Evolutionary conservation across 345 rosid species (phyloP), one percentile per base, ranked within the genome.

Genomic region (Hypericum androsaemum): DNA sequence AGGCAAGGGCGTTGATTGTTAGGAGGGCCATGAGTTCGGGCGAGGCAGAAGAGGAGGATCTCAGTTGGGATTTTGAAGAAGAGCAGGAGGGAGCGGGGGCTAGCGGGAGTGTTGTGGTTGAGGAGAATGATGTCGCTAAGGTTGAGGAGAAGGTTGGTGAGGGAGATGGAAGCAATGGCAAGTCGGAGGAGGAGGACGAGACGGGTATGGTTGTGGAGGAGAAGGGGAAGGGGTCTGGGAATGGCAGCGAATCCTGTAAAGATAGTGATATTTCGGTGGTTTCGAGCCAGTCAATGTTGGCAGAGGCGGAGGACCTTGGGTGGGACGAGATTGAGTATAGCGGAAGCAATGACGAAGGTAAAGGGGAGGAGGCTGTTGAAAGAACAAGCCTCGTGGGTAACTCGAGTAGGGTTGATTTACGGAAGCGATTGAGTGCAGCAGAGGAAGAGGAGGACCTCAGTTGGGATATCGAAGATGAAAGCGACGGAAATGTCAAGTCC

Each of bases 401-500:
- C 32, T 22, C 32, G 32, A 70, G 71, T 63, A 68, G 67, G 52
- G 69, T 66, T 42, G 80, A 77, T 67, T 58, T 80, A 71, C 75
- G 43, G 0, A 81, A 69, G 70, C 73, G 66, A 61, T 62, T 80
- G 41, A 69, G 70, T 64, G 61, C 68, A 39, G 71, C 68, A 0
- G 82, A 71, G 12, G 90, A 86, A 66, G 90, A 81, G 11, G 90
- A 77, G 45, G 85, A 75, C 62, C 54, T 89, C 54, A 76, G 77
- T 64, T 89, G 97, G 97, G 95, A 86, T 69, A 74, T 86, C 22
- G 97, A 84, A 60, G 94, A 77, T 10, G 92, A 75, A 0, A 76
- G 74, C 2, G 75, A 66, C 4, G 70, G 9, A 16, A 41, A 39
- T 51, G 54, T n/a, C 15, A 36, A 36, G 41, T 16, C 37, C n/a